Percentiles rank a stretch among this genome's conserved stretches.
Evolutionary conservation across 768 basidiomycete genomes (phyloP).

Genomic region (Leccinum truebloodii): DNA sequence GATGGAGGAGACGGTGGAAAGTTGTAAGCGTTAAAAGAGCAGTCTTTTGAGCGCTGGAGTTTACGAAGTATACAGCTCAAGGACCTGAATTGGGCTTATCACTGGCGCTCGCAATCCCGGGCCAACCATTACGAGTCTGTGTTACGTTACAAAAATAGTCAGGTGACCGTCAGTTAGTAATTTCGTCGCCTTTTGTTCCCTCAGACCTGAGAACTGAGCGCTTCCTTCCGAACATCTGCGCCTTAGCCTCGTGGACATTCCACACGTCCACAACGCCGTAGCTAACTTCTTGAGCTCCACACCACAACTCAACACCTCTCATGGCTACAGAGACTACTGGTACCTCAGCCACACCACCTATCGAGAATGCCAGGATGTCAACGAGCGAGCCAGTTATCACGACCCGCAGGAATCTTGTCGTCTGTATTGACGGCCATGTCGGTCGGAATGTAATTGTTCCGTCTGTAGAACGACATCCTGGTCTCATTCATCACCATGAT

Average conservation of each 20-base stretch:
- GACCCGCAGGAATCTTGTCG: background rate
- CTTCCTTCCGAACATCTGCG: no score
- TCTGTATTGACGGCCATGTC: background rate
- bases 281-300: background rate
- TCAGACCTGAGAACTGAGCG: no score
- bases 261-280: background rate
- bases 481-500: background rate
- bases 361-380: background rate
- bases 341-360: background rate
- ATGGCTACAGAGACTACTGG: background rate
- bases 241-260: background rate
- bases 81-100: no score
- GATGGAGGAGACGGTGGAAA: no score
- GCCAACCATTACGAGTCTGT: no score
- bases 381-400: background rate
- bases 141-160: no score
- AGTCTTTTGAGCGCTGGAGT: no score
- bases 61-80: no score
- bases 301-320: background rate
- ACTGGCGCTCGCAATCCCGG: no score
- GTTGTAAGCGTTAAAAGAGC: no score
- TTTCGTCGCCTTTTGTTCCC: no score
- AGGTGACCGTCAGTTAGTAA: no score
- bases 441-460: background rate
- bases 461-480: background rate